phyloP scores from a whole-genome alignment of 2,329 filamentous ascomycete species.

The Graphiopsis chlorocephala region DNA sequence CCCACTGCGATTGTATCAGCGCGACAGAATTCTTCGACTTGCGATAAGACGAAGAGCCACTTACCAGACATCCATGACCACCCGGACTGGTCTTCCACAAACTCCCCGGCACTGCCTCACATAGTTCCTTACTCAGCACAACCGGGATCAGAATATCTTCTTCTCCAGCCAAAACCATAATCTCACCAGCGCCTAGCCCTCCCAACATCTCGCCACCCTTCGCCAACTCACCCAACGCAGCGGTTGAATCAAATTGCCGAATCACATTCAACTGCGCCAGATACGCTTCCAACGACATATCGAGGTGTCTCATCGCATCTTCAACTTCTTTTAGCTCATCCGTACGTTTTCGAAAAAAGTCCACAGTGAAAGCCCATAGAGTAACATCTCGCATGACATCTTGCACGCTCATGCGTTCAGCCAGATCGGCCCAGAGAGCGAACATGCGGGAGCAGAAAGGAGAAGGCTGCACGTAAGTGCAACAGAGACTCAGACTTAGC shows the following conservation, averaged over 20 bases:
- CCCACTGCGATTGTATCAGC: constrained; percentile 18
- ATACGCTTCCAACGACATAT: constrained; percentile 23
- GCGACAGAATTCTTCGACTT: too few relatives aligned
- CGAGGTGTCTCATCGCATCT: constrained; percentile 22
- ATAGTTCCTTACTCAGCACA: constrained; percentile 22
- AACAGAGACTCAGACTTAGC: constrained; percentile 21
- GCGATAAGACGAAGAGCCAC: neutral
- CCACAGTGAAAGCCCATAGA: constrained; percentile 28
- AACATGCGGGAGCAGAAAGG: constrained; percentile 27
- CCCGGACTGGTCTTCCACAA: constrained; percentile 24
- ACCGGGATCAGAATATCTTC: constrained; percentile 27
- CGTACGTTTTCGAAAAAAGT: constrained; percentile 20
- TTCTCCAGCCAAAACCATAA: constrained; percentile 27
- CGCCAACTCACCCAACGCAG: constrained; percentile 18
- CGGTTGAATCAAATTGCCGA: constrained; percentile 23
- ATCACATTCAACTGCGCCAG: constrained; percentile 27
- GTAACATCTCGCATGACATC: constrained; percentile 28
- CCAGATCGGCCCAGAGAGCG: constrained; percentile 25
- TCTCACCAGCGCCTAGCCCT: constrained; percentile 14
- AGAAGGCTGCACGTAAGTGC: constrained; percentile 24
- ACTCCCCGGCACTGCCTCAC: constrained; percentile 20
- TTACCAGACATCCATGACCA: constrained; percentile 24
- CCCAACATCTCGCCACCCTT: constrained; percentile 20
- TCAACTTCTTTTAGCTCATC: constrained; percentile 23
- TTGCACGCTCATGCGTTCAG: constrained; percentile 22